These are phyloP conservation scores for Chaetomium strumarium DNA, from an alignment of 2,329 filamentous ascomycete genomes.

Conservation along the genomic window DNA sequence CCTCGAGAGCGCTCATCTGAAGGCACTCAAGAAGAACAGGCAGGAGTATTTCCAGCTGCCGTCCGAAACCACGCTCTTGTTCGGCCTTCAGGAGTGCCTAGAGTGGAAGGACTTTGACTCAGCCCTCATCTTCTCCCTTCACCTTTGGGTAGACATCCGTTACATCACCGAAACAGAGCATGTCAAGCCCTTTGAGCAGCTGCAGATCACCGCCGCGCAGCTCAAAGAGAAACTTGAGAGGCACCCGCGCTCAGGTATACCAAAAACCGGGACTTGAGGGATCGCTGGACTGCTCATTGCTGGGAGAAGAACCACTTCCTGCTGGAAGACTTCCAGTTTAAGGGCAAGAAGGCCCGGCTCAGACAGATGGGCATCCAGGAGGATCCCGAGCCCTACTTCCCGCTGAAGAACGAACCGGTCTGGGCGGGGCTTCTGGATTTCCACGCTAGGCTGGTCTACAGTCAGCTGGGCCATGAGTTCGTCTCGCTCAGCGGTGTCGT, in stretches of 20 bases:
- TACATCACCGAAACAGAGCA: constrained; percentile 26
- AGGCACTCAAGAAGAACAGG: constrained; percentile 25
- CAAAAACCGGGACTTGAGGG: constrained; percentile 10
- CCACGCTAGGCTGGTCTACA: constrained; percentile 22
- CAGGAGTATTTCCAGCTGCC: constrained; percentile 19
- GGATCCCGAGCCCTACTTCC: constrained; percentile 18
- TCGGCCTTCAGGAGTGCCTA: constrained; percentile 23
- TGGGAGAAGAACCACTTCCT: constrained; percentile 18
- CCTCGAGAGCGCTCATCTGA: constrained; percentile 24
- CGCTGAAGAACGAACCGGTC: constrained; percentile 24
- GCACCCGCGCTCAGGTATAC: constrained; percentile 8
- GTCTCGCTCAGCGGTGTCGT: constrained; percentile 22
- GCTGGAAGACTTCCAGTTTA: constrained; percentile 21
- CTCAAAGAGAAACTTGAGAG: constrained; percentile 15
- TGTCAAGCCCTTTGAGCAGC: constrained; percentile 17
- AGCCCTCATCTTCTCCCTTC: constrained; percentile 27
- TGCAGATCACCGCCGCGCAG: constrained; percentile 19
- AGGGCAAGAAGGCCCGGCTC: constrained; percentile 20
- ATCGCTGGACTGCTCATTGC: constrained; percentile 2
- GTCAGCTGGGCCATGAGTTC: constrained; percentile 22
- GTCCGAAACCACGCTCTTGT: constrained; percentile 27
- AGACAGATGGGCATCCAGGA: constrained; percentile 11
- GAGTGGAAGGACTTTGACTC: constrained; percentile 19
- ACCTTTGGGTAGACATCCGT: constrained; percentile 30
- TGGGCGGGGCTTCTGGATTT: constrained; percentile 26